Percentiles rank a stretch among this genome's conserved stretches.
Evolutionary conservation across 139 green algal species (phyloP).

Genomic region (Tetraselmis chui): DNA sequence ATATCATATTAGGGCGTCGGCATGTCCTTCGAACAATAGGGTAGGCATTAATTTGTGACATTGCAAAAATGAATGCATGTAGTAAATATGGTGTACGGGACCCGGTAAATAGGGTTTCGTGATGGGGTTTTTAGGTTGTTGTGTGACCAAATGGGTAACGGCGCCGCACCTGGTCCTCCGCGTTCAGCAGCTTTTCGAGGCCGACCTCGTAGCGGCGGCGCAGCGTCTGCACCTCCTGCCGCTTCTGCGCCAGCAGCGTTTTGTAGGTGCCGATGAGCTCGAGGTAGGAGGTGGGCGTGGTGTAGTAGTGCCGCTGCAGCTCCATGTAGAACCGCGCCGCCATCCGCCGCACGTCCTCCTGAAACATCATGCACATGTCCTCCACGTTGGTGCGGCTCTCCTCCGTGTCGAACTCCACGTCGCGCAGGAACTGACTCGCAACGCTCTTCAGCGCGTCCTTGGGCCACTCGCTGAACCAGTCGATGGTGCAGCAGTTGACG

Average conservation of each 20-base stretch:
- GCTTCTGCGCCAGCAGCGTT: constrained; percentile 49
- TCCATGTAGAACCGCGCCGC: constrained; percentile 35
- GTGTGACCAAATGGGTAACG: too few relatives aligned
- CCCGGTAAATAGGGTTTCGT: too few relatives aligned
- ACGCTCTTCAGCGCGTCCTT: constrained; percentile 32
- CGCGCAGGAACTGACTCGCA: constrained; percentile 28
- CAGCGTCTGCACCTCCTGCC: constrained; percentile 31
- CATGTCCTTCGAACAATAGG: too few relatives aligned
- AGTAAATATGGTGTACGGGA: too few relatives aligned
- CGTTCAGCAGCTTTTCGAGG: constrained; percentile 59
- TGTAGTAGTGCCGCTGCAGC: constrained; percentile 62
- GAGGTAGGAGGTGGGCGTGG: constrained; percentile 71
- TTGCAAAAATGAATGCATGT: too few relatives aligned
- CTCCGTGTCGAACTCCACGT: constrained; percentile 33
- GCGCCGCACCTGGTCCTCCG: constrained; percentile 36
- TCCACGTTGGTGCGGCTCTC: constrained; percentile 35
- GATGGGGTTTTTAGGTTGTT: too few relatives aligned
- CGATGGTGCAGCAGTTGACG: constrained; percentile 40
- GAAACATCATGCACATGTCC: constrained; percentile 60
- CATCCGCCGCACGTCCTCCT: constrained; percentile 38
- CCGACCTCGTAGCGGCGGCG: constrained; percentile 40
- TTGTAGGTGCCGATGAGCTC: constrained; percentile 68
- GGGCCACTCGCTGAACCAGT: constrained; percentile 34
- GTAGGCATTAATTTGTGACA: too few relatives aligned
- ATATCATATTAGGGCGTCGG: too few relatives aligned